Evolutionary conservation across 176 grass and related monocot genomes (phyloP).

Genomic region (Oryza australiensis): DNA sequence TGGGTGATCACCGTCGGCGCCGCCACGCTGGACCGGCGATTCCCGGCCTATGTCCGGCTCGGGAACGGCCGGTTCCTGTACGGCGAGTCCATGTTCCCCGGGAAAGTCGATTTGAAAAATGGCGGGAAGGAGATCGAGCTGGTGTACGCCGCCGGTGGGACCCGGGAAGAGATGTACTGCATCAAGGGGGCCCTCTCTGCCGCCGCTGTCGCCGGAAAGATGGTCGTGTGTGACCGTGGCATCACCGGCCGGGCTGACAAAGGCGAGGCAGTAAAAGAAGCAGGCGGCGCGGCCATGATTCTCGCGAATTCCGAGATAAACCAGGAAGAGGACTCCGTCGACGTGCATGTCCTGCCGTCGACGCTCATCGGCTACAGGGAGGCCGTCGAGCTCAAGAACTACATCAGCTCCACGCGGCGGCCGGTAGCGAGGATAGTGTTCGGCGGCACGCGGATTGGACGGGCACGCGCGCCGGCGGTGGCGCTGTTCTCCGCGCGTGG

Average conservation of each 20-base stretch:
- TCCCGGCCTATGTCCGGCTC: constrained; percentile 65
- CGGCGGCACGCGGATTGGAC: constrained; percentile 63
- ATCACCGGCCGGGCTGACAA: constrained; percentile 75
- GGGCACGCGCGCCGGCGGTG: constrained; percentile 57
- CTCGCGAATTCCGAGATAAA: constrained; percentile 80
- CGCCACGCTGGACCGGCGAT: constrained; percentile 64
- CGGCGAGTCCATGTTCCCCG: constrained; percentile 90
- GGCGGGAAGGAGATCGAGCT: constrained; percentile 68
- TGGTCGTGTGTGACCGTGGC: constrained; percentile 80
- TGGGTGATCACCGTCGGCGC: constrained; percentile 82
- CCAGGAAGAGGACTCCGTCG: constrained; percentile 76
- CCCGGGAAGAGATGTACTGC: constrained; percentile 60
- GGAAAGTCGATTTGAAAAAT: constrained; percentile 62
- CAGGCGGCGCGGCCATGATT: constrained; percentile 70
- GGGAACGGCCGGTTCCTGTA: constrained; percentile 66
- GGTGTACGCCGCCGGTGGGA: constrained; percentile 55
- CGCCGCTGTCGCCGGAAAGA: constrained; percentile 60
- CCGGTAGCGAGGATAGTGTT: constrained; percentile 54
- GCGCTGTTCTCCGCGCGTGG: constrained; percentile 76
- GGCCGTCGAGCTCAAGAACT: constrained; percentile 60
- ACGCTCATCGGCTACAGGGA: constrained; percentile 69
- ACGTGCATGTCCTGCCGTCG: constrained; percentile 71
- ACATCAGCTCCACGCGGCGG: constrained; percentile 52
- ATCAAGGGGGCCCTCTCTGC: constrained; percentile 62
- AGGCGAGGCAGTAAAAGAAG: constrained; percentile 67